Base-by-base conservation (phyloP, 345 rosid species). In the Iberis pinnata region DNA sequence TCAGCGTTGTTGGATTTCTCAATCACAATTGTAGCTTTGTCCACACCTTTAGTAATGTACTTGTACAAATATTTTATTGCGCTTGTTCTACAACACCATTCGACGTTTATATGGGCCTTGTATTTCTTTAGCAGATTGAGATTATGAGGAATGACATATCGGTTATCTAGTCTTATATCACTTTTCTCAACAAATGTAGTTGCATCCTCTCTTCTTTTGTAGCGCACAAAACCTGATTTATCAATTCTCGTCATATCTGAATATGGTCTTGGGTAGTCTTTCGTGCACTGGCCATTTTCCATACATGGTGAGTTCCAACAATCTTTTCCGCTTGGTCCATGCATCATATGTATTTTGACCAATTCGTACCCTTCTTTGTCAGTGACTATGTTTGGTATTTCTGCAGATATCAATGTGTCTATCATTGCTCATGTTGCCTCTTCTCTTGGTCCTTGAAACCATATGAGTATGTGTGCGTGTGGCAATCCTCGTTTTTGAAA, bases 61-160 rank as follows among this genome's bases (percentile, higher is more conserved):
- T 56, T 56, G 42, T 43, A 31, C 0, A 43, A n/a, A 13, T 56
- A 56, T 6, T 56, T 56, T 3, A 43, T 56, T 0, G 61, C 51
- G 3, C 17, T 3, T 17, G 61, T 29, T 4, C 35, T 32, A 16
- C 14, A 27, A 25, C 51, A 56, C 51, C 61, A 43, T 3, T 56
- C 51, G 7, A 42, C 40, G 12, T 56, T 56, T n/a, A 56, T 56
- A 1, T 41, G 51, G 2, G 40, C 40, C 12, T 27, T 18, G 18
- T 17, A 50, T 18, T 33, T 33, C 22, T 18, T 50, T 1, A 50
- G 18, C 2, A 33, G 42, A 8, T 6, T 1, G 8, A 33, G 55
- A 7, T 33, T 50, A 11, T 50, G 16, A 8, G 55, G 55, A 1
- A 50, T 8, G 0, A 50, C 42, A 5, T 33, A 7, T 4, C 27